Evolutionary conservation across 108 stramenopile species (phyloP).

Genomic region (Cyclostephanos tholiformis): DNA sequence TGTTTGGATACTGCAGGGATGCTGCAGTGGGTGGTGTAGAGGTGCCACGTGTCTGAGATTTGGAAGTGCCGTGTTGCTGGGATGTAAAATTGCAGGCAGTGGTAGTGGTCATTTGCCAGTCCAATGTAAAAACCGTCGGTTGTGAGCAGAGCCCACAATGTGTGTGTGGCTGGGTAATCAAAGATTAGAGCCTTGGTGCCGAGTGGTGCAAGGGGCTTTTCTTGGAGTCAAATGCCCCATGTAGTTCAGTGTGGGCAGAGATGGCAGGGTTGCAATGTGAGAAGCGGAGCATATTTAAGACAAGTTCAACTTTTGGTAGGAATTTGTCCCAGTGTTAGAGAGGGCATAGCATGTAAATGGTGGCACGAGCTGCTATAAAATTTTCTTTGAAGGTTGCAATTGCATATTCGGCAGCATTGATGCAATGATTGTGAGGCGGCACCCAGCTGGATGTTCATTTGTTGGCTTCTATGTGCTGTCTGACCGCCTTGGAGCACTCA

Average conservation of each 20-base stretch:
- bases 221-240: neutral
- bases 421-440: too few species aligned
- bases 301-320: too few species aligned
- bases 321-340: neutral
- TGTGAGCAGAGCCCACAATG: conserved; percentile 34
- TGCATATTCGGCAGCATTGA: too few species aligned
- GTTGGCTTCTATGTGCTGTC: too few species aligned
- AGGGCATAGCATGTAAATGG: neutral
- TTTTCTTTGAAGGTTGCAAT: neutral
- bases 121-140: conserved; percentile 55
- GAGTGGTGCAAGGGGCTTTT: too few species aligned
- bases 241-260: neutral
- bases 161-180: conserved; percentile 9
- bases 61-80: conserved; percentile 20
- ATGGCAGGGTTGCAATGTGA: neutral
- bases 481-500: too few species aligned
- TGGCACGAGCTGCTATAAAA: neutral
- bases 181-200: conserved; percentile 32
- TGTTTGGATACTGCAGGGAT: conserved; percentile 38
- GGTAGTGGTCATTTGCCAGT: conserved; percentile 56
- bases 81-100: conserved; percentile 39
- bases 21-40: too few species aligned
- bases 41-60: too few species aligned
- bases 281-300: neutral
- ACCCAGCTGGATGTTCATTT: too few species aligned